Evolutionary conservation across 2,329 filamentous ascomycete genomes (phyloP).

Genomic region (Monosporascus sp.): DNA sequence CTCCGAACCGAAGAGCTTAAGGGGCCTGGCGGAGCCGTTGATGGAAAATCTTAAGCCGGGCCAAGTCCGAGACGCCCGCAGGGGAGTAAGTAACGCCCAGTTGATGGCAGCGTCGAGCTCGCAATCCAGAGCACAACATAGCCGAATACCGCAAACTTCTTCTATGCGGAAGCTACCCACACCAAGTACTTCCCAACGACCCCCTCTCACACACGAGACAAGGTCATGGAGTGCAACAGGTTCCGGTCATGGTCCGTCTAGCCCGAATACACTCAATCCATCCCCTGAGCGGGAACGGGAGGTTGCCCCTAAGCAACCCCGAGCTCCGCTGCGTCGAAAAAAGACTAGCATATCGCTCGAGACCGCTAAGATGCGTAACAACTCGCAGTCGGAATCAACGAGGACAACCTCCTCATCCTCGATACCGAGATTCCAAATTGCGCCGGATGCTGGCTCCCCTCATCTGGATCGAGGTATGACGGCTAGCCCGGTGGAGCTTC

Average conservation of each 20-base stretch:
- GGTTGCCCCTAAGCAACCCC: constrained; percentile 26
- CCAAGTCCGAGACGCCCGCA: constrained; percentile 20
- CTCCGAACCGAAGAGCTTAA: constrained; percentile 20
- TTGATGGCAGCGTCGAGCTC: constrained; percentile 12
- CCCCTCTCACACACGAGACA: constrained; percentile 36
- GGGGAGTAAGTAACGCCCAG: constrained; percentile 18
- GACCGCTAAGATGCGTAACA: constrained; percentile 24
- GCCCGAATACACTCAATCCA: constrained; percentile 24
- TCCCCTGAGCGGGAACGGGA: constrained; percentile 31
- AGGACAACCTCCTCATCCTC: constrained; percentile 40
- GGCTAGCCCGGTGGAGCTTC: constrained; percentile 40
- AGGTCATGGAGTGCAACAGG: constrained; percentile 37
- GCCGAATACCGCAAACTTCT: constrained; percentile 32
- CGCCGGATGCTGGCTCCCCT: constrained; percentile 29
- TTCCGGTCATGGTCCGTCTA: constrained; percentile 26
- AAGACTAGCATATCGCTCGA: constrained; percentile 41
- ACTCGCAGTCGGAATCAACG: constrained; percentile 29
- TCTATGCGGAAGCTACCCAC: constrained; percentile 18
- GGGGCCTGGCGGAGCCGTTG: constrained; percentile 21
- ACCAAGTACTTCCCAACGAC: constrained; percentile 20
- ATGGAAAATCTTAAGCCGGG: constrained; percentile 19
- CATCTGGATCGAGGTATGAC: constrained; percentile 37
- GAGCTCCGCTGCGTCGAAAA: constrained; percentile 45
- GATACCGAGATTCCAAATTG: constrained; percentile 31
- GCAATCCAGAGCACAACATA: constrained; percentile 22